Percentiles rank a stretch among this genome's conserved stretches.
Evolutionary conservation across 352 stramenopile genomes (phyloP).

Genomic region (Globisporangium abappressorium): DNA sequence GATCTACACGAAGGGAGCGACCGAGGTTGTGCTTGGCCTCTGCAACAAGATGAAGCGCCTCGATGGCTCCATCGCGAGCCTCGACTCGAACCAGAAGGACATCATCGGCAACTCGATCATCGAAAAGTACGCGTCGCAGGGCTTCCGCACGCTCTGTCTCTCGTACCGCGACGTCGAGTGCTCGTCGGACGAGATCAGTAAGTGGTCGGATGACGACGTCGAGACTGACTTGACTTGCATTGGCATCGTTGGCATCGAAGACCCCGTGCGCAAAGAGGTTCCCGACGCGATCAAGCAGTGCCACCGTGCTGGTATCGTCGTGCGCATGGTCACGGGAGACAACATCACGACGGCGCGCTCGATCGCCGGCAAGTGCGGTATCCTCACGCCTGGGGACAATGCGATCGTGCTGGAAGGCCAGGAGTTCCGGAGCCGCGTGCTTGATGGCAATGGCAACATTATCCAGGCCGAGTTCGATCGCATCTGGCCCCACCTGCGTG

Average conservation of each 20-base stretch:
- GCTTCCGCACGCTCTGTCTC: constrained; percentile 80
- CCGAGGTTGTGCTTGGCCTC: constrained; percentile 68
- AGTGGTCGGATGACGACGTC: constrained; percentile 73
- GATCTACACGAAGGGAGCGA: constrained; percentile 78
- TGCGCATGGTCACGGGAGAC: constrained; percentile 99
- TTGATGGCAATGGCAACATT: constrained; percentile 66
- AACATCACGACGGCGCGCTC: constrained; percentile 93
- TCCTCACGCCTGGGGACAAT: constrained; percentile 48
- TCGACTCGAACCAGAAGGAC: constrained; percentile 54
- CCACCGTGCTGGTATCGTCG: constrained; percentile 94
- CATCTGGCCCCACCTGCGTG: constrained; percentile 89
- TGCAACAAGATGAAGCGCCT: constrained; percentile 67
- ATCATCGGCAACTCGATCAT: constrained; percentile 66
- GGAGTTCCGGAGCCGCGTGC: constrained; percentile 63
- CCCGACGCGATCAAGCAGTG: constrained; percentile 91
- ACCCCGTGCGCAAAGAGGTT: constrained; percentile 93
- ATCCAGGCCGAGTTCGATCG: constrained; percentile 89
- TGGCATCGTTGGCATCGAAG: constrained; percentile 92
- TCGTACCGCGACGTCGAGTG: constrained; percentile 81
- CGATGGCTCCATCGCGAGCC: constrained; percentile 51
- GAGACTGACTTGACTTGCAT: constrained; percentile 89
- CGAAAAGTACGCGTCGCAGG: constrained; percentile 79
- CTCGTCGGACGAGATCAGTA: constrained; percentile 56
- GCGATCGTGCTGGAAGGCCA: constrained; percentile 67
- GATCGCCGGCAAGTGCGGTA: constrained; percentile 76